These are phyloP conservation scores for Lipomyces japonicus DNA, from an alignment of 805 yeast genomes.

Conservation along the genomic window DNA sequence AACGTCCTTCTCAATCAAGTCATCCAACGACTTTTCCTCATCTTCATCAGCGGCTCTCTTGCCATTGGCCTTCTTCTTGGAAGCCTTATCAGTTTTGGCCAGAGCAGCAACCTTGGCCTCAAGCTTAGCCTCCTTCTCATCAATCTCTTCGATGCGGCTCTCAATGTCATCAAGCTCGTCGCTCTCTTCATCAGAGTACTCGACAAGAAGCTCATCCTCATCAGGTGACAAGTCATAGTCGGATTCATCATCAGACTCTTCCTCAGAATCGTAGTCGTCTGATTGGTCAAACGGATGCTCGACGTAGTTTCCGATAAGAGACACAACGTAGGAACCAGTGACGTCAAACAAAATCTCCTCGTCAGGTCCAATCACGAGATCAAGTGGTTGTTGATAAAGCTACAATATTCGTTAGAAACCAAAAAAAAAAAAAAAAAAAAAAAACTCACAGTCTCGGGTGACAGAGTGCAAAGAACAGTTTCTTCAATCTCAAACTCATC, in stretches of 20 bases:
- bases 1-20: slow-evolving; percentile 27
- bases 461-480: slow-evolving; percentile 80
- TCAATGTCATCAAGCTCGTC: slow-evolving; percentile 42
- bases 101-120: slow-evolving; percentile 14
- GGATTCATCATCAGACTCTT: slow-evolving; percentile 36
- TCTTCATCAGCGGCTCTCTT: slow-evolving; percentile 29
- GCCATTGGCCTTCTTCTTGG: slow-evolving; percentile 19
- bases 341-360: slow-evolving; percentile 94
- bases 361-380: slow-evolving; percentile 83
- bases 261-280: slow-evolving; percentile 35
- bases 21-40: slow-evolving; percentile 25
- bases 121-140: slow-evolving; percentile 34
- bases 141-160: slow-evolving; percentile 25
- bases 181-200: slow-evolving; percentile 28
- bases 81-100: slow-evolving; percentile 5
- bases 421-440: neutral
- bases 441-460: slow-evolving; percentile 61
- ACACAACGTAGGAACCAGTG: slow-evolving; percentile 91
- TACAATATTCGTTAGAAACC: slow-evolving; percentile 17
- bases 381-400: slow-evolving; percentile 75
- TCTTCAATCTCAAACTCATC: slow-evolving; percentile 78
- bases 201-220: slow-evolving; percentile 34
- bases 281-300: slow-evolving; percentile 85
- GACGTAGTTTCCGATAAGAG: slow-evolving; percentile 90
- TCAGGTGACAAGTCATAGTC: slow-evolving; percentile 38